phyloP scores from a whole-genome alignment of 2,329 filamentous ascomycete species.

The Leptographium galeiforme region DNA sequence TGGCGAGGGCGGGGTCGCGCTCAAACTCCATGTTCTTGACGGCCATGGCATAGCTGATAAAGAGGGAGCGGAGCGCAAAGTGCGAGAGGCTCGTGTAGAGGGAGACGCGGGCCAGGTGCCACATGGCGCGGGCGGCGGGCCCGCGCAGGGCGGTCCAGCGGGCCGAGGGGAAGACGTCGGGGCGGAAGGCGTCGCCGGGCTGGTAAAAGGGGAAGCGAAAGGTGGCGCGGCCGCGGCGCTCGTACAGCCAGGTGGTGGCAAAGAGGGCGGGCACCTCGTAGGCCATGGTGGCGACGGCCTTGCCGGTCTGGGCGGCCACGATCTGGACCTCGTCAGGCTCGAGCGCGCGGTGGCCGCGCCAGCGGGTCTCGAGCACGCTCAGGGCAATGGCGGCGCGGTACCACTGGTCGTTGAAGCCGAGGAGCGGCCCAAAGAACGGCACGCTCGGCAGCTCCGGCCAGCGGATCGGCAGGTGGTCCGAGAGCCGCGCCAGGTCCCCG shows the following conservation, averaged over 20 bases:
- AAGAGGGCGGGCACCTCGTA: constrained; percentile 6
- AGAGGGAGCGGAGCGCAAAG: constrained; percentile 2
- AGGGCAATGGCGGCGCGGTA: constrained; percentile 8
- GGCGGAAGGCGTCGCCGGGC: constrained; percentile 6
- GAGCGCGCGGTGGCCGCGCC: constrained; percentile 8
- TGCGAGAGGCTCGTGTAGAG: constrained; percentile 8
- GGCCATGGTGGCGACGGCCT: constrained; percentile 3
- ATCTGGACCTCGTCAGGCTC: constrained; percentile 10
- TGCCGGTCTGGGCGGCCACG: constrained; percentile 8
- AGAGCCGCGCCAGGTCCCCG: constrained; percentile 3
- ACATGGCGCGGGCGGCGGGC: constrained; percentile 4
- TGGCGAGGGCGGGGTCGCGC: constrained; percentile 5
- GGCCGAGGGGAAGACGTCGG: constrained; percentile 6
- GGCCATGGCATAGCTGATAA: constrained; percentile 3
- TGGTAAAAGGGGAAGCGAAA: constrained; percentile 12
- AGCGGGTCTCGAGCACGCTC: constrained; percentile 7
- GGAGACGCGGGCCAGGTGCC: constrained; percentile 8
- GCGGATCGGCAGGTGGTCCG: constrained; percentile 7
- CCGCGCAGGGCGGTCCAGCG: constrained; percentile 1
- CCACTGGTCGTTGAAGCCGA: constrained; percentile 6
- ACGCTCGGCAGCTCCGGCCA: constrained; percentile 9
- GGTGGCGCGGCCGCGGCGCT: constrained; percentile 6
- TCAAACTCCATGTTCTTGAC: constrained; percentile 5
- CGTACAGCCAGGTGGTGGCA: background rate
- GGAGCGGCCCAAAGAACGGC: constrained; percentile 7